Conservation (phyloP, 805 yeast genomes). For the Wickerhamomyces pijperi region DNA sequence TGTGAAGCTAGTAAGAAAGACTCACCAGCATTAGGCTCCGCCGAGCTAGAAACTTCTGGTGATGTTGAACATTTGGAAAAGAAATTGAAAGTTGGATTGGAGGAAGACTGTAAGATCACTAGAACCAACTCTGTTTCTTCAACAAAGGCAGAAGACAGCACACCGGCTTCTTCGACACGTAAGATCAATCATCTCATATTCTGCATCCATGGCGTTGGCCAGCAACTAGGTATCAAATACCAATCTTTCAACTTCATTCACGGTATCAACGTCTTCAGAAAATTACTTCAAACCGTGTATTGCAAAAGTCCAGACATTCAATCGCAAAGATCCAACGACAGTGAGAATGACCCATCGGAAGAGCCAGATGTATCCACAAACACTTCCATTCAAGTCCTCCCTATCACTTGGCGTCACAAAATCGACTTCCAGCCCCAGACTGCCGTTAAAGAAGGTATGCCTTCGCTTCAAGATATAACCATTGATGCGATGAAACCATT, state of each 20-base stretch:
- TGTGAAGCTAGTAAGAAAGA: too few relatives aligned
- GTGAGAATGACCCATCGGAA: too few relatives aligned
- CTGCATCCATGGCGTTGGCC: constrained; percentile 90
- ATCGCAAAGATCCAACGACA: not conserved
- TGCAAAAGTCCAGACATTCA: constrained; percentile 19
- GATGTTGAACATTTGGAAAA: too few relatives aligned
- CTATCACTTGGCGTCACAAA: not conserved
- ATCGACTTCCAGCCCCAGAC: not conserved
- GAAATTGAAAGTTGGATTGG: too few relatives aligned
- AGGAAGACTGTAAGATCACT: too few relatives aligned
- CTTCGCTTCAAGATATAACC: not conserved
- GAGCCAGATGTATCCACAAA: too few relatives aligned
- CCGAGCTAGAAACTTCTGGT: too few relatives aligned
- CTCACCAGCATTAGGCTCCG: too few relatives aligned
- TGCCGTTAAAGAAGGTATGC: not conserved
- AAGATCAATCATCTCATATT: constrained; percentile 49
- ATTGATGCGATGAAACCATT: not conserved
- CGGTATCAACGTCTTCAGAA: constrained; percentile 48
- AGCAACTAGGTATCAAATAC: constrained; percentile 59
- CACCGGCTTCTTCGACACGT: not conserved
- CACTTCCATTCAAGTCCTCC: not conserved
- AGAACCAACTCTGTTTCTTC: too few relatives aligned
- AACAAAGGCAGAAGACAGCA: too few relatives aligned
- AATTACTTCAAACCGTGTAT: constrained; percentile 40
- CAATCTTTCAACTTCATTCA: constrained; percentile 78